Percentiles rank a stretch among this genome's conserved stretches.
Conservation (phyloP, 2,329 filamentous ascomycete genomes). For the Clonostachys rosea region DNA sequence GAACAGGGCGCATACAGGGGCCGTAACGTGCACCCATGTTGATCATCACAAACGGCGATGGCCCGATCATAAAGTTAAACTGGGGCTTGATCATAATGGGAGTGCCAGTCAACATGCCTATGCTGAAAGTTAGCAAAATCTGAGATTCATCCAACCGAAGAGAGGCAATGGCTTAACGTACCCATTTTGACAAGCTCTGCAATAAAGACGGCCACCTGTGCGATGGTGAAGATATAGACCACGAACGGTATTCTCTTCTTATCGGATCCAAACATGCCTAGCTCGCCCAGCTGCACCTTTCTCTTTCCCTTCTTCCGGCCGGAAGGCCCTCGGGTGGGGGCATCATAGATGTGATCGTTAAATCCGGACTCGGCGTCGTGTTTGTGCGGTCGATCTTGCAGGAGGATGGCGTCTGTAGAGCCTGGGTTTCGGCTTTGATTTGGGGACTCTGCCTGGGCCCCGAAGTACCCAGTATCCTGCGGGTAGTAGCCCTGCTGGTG, state of each 20-base stretch:
- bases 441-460: conserved; percentile 16
- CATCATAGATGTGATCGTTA: conserved; percentile 61
- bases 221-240: conserved; percentile 71
- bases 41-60: conserved; percentile 84
- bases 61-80: conserved; percentile 97
- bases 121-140: conserved; percentile 1
- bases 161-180: conserved; percentile 31
- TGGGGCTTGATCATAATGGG: conserved; percentile 74
- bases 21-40: conserved; percentile 94
- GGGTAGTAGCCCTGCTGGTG: conserved; percentile 24
- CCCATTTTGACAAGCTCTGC: conserved; percentile 82
- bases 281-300: conserved; percentile 50
- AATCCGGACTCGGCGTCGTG: conserved; percentile 7
- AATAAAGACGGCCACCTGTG: conserved; percentile 83
- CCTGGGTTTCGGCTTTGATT: conserved; percentile 18
- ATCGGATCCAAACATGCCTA: conserved; percentile 54
- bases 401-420: conserved; percentile 48
- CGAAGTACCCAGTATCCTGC: conserved; percentile 56
- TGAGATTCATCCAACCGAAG: not conserved
- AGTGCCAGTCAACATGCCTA: conserved; percentile 72
- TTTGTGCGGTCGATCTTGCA: conserved; percentile 44
- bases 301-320: conserved; percentile 25
- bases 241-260: conserved; percentile 68
- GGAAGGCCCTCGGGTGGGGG: conserved; percentile 23
- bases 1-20: conserved; percentile 88